A percentile compares a stretch with the other conserved stretches of the same genome.
Evolutionary conservation across 2,329 filamentous ascomycete genomes (phyloP).

Genomic region (Ophiostoma sp.): DNA sequence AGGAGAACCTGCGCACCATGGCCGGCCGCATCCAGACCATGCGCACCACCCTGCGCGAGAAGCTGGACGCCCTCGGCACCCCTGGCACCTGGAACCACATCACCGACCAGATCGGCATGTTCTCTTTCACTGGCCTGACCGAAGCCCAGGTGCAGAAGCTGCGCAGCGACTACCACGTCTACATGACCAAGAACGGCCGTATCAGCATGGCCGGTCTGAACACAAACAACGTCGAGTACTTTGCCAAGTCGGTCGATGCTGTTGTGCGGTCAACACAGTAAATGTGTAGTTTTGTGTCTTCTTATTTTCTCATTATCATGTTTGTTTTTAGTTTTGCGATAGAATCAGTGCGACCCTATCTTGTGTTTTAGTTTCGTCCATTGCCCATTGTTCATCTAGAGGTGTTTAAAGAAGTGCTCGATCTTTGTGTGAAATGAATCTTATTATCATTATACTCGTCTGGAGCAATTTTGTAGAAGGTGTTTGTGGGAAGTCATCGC

Average conservation of each 20-base stretch:
- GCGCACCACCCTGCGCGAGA: conserved; percentile 69
- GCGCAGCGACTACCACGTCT: conserved; percentile 66
- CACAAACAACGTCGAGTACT: conserved; percentile 84
- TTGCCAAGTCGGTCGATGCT: conserved; percentile 82
- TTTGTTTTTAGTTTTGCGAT: neutral
- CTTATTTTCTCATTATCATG: neutral
- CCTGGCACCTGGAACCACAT: conserved; percentile 96
- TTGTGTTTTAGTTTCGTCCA: neutral
- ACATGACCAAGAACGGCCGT: conserved; percentile 96
- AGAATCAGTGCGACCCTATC: neutral
- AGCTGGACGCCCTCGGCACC: conserved; percentile 78
- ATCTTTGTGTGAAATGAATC: neutral
- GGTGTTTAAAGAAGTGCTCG: neutral
- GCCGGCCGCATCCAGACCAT: conserved; percentile 90
- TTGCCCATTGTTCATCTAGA: neutral
- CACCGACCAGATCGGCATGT: conserved; percentile 99
- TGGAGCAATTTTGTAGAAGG: neutral
- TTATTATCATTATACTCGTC: neutral
- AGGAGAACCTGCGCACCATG: conserved; percentile 88
- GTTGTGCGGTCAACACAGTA: conserved; percentile 57
- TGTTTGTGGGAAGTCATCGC: neutral
- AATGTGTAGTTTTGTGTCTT: neutral
- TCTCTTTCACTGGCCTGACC: conserved; percentile 80
- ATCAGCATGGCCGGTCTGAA: conserved; percentile 99
- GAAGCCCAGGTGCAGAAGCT: conserved; percentile 69